Conservation (phyloP, 768 basidiomycete genomes). For the Scleroderma citrinum region DNA sequence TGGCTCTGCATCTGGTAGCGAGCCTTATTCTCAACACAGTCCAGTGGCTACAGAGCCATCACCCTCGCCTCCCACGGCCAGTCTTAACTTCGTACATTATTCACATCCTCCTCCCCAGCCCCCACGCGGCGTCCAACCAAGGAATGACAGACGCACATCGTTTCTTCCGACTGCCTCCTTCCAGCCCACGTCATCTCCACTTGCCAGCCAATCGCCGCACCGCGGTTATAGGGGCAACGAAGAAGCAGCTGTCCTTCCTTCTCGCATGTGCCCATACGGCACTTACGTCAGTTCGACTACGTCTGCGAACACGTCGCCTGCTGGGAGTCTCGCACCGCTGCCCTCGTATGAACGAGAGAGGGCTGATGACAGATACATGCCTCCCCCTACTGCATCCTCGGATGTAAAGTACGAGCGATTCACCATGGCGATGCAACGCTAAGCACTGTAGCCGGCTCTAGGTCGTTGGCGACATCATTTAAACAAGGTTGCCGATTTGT, state of each 20-base stretch:
- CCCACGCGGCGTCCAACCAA: conserved; percentile 26
- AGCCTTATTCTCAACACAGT: conserved; percentile 45
- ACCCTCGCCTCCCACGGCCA: conserved; percentile 59
- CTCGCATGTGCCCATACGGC: conserved; percentile 28
- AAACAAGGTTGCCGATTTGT: background rate
- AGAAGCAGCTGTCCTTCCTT: conserved; percentile 32
- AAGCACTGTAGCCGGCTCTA: background rate
- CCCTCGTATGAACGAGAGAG: conserved; percentile 54
- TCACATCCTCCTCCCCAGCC: conserved; percentile 31
- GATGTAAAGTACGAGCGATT: conserved; percentile 31
- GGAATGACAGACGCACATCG: conserved; percentile 25
- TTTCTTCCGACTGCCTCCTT: conserved; percentile 21
- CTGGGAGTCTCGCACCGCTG: conserved; percentile 21
- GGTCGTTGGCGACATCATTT: background rate
- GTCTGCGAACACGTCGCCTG: conserved; percentile 26
- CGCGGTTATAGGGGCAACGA: conserved; percentile 33
- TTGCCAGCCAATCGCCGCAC: conserved; percentile 23
- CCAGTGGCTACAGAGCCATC: conserved; percentile 43
- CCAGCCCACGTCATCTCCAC: conserved; percentile 41
- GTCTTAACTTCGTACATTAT: conserved; percentile 57
- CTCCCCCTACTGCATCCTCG: conserved; percentile 34
- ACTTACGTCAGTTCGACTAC: conserved; percentile 35
- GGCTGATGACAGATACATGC: conserved; percentile 45
- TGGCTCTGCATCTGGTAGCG: conserved; percentile 53
- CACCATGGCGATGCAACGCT: conserved; percentile 16